phyloP scores from a whole-genome alignment of 345 rosid species.

The Kandelia obovata region DNA sequence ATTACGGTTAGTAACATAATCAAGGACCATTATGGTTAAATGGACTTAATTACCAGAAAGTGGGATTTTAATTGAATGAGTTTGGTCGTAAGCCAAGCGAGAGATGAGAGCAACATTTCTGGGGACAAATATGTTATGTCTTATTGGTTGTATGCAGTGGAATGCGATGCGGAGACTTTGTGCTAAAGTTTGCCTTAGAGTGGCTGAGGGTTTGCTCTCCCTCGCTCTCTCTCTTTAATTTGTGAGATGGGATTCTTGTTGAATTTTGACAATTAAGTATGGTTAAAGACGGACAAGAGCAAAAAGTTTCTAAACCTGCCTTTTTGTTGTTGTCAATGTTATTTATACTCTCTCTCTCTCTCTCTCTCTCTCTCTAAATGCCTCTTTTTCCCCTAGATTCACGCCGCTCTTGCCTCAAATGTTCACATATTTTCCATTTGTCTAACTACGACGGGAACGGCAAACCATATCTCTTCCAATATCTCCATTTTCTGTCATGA shows the following conservation, averaged over 20 bases:
- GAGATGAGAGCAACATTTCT: too few species aligned
- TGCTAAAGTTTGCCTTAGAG: too few species aligned
- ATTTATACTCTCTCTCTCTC: neutral
- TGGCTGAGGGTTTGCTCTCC: too few species aligned
- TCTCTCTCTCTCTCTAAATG: conserved; percentile 9
- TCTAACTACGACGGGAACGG: conserved; percentile 16
- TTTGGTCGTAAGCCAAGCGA: too few species aligned
- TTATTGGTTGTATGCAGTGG: too few species aligned
- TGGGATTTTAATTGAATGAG: too few species aligned
- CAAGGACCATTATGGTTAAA: too few species aligned
- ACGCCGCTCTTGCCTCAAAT: conserved; percentile 48
- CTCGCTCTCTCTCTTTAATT: too few species aligned
- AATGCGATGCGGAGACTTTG: too few species aligned
- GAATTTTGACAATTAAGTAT: conserved; percentile 13
- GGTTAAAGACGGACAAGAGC: conserved; percentile 35
- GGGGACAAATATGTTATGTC: too few species aligned
- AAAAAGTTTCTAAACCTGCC: conserved; percentile 49
- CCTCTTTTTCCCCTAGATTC: conserved; percentile 41
- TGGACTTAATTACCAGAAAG: too few species aligned
- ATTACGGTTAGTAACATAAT: too few species aligned
- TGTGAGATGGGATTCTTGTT: neutral
- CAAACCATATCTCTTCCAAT: conserved; percentile 5
- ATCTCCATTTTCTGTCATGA: conserved; percentile 16
- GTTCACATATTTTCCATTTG: conserved; percentile 19
- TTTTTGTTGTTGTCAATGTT: conserved; percentile 17